phyloP scores from a whole-genome alignment of 1,284 basidiomycete genomes.

The Cryptococcus sp. region DNA sequence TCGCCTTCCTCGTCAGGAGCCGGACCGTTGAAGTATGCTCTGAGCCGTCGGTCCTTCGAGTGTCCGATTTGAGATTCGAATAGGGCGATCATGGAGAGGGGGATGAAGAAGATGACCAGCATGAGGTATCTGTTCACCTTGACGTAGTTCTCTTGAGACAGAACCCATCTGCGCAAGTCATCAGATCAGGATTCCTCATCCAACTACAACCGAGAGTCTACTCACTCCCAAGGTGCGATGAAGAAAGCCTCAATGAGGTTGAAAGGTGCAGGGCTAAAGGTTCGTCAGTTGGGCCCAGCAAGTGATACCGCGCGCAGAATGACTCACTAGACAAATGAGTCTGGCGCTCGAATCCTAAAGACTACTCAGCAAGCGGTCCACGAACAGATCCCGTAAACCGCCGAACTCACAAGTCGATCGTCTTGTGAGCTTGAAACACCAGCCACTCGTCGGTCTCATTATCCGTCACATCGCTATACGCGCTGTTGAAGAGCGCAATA shows the following conservation, averaged over 20 bases:
- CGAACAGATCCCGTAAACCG: background rate
- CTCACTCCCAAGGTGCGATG: slow-evolving; percentile 81
- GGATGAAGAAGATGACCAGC: slow-evolving; percentile 75
- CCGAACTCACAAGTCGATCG: slow-evolving; percentile 63
- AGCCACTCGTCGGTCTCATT: slow-evolving; percentile 58
- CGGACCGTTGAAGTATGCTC: slow-evolving; percentile 62
- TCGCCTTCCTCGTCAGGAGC: slow-evolving; percentile 69
- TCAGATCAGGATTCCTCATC: slow-evolving; percentile 29
- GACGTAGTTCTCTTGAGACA: slow-evolving; percentile 36
- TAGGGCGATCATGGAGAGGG: slow-evolving; percentile 71
- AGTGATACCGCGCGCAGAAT: slow-evolving; percentile 1
- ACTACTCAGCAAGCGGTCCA: background rate
- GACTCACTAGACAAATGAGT: slow-evolving; percentile 56
- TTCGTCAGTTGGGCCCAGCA: slow-evolving; percentile 4
- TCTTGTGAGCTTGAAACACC: slow-evolving; percentile 84
- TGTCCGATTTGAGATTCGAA: slow-evolving; percentile 69
- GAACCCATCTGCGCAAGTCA: slow-evolving; percentile 55
- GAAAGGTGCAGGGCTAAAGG: slow-evolving; percentile 57
- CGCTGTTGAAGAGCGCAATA: slow-evolving; percentile 89
- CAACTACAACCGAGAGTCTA: slow-evolving; percentile 13
- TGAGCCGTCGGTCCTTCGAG: slow-evolving; percentile 56
- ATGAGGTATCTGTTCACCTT: slow-evolving; percentile 77
- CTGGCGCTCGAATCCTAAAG: slow-evolving; percentile 66
- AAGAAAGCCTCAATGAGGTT: slow-evolving; percentile 82
- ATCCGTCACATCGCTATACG: slow-evolving; percentile 72